Percentiles rank a stretch among this genome's conserved stretches.
These are phyloP conservation scores for Leccinum barrowsii DNA, from an alignment of 768 basidiomycete genomes.

Conservation along the genomic window DNA sequence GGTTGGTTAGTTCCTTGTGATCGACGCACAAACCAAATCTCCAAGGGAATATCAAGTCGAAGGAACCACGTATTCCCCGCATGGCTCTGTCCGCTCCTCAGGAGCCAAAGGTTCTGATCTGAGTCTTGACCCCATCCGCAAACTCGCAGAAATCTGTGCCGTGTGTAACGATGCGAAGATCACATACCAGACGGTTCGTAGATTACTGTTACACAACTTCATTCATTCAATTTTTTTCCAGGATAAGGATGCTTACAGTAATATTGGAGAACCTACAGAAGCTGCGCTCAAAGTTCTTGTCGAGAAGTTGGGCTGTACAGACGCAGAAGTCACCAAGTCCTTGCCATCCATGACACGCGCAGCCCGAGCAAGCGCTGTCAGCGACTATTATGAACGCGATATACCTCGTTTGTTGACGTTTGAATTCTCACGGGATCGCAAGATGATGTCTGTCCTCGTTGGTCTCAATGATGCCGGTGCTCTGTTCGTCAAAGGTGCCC, in stretches of 20 bases:
- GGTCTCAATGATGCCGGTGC: slow-evolving; percentile 64
- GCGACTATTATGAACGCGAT: slow-evolving; percentile 71
- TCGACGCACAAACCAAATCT: slow-evolving; percentile 49
- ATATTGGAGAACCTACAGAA: slow-evolving; percentile 96
- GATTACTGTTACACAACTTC: neutral
- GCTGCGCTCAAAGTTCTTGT: slow-evolving; percentile 93
- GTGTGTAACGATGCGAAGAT: slow-evolving; percentile 94
- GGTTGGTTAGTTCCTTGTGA: slow-evolving; percentile 64
- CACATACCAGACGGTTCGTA: slow-evolving; percentile 69
- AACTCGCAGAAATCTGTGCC: slow-evolving; percentile 87
- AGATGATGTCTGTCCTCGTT: slow-evolving; percentile 98
- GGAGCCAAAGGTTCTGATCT: slow-evolving; percentile 64
- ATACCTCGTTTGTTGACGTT: slow-evolving; percentile 88
- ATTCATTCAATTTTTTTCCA: slow-evolving; percentile 28
- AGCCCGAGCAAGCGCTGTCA: slow-evolving; percentile 77
- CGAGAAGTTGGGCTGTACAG: slow-evolving; percentile 85
- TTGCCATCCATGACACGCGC: slow-evolving; percentile 53
- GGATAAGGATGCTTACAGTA: slow-evolving; percentile 77
- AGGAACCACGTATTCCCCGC: slow-evolving; percentile 89
- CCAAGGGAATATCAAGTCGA: slow-evolving; percentile 76
- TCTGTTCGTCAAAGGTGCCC: slow-evolving; percentile 93
- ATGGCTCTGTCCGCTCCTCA: slow-evolving; percentile 66
- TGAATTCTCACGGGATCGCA: slow-evolving; percentile 96
- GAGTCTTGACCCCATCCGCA: slow-evolving; percentile 67
- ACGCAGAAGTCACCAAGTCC: slow-evolving; percentile 53